phyloP scores from a whole-genome alignment of 2,329 filamentous ascomycete species.

The Aureobasidium sp. region DNA sequence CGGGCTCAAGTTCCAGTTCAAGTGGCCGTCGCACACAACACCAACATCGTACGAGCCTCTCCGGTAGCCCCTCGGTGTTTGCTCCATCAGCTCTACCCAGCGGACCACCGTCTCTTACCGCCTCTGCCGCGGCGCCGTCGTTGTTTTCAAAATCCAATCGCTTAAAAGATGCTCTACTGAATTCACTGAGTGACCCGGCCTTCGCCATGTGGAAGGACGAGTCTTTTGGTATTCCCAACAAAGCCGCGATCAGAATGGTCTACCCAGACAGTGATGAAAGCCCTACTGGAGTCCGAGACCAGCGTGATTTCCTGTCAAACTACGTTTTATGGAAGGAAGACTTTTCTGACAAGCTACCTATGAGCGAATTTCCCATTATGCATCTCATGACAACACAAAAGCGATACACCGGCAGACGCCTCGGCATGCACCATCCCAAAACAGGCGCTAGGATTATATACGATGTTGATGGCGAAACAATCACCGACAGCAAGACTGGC shows the following conservation, averaged over 20 bases:
- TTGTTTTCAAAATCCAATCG: conserved; percentile 64
- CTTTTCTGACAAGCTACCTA: conserved; percentile 51
- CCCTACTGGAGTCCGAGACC: conserved; percentile 30
- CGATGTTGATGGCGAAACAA: conserved; percentile 60
- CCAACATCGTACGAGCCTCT: conserved; percentile 8
- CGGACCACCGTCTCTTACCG: conserved; percentile 25
- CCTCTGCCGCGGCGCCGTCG: conserved; percentile 47
- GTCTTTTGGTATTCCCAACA: conserved; percentile 66
- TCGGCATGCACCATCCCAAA: conserved; percentile 56
- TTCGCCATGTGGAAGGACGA: conserved; percentile 77
- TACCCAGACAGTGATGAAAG: conserved; percentile 31
- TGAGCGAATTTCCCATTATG: conserved; percentile 60
- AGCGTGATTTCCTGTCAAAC: conserved; percentile 48
- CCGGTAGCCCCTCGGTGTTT: conserved; percentile 12
- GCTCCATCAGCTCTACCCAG: conserved; percentile 21
- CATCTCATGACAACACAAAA: conserved; percentile 55
- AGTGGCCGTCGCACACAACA: conserved; percentile 17
- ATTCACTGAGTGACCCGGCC: conserved; percentile 67
- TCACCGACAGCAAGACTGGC: conserved; percentile 58
- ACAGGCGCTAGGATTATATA: conserved; percentile 50
- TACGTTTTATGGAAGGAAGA: conserved; percentile 61
- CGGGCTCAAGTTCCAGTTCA: conserved; percentile 31
- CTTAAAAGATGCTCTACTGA: conserved; percentile 70
- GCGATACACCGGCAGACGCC: conserved; percentile 51
- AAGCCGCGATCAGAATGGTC: conserved; percentile 45